These are phyloP conservation scores for Zymoseptoria brevis DNA, from an alignment of 2,329 filamentous ascomycete species.

Conservation along the genomic window DNA sequence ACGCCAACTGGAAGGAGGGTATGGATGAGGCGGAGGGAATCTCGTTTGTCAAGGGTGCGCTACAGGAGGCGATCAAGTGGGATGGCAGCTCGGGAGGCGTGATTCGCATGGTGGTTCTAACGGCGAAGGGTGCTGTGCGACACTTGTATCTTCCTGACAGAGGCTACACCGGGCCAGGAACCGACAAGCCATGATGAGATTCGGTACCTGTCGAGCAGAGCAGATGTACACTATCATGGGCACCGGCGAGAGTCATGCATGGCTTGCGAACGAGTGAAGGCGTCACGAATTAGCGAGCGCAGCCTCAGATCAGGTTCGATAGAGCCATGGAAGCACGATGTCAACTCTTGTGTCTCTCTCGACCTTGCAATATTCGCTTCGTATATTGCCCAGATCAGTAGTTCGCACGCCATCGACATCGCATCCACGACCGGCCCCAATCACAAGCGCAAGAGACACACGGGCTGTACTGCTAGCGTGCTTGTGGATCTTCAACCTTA, in stretches of 20 bases:
- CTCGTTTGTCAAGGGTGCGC: constrained; percentile 81
- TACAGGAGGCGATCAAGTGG: constrained; percentile 97
- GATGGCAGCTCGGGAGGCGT: constrained; percentile 97
- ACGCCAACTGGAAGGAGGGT: constrained; percentile 87
- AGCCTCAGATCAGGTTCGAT: background rate
- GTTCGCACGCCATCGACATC: background rate
- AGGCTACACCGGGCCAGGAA: constrained; percentile 69
- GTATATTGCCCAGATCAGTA: background rate
- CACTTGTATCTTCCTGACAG: constrained; percentile 94
- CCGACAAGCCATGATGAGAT: constrained; percentile 25
- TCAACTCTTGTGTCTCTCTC: background rate
- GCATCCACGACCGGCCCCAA: no score
- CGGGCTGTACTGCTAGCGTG: background rate
- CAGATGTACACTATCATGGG: background rate
- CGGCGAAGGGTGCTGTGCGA: constrained; percentile 77
- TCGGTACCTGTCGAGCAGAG: background rate
- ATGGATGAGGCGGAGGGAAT: constrained; percentile 92
- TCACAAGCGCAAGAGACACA: no score
- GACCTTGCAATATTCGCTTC: background rate
- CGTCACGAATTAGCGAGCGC: background rate
- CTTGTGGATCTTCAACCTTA: background rate
- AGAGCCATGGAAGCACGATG: background rate
- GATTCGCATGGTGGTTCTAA: constrained; percentile 95
- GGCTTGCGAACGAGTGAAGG: background rate
- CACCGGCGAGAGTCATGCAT: background rate